phyloP scores from a whole-genome alignment of 352 stramenopile genomes.

The Paralagenidium karlingii region DNA sequence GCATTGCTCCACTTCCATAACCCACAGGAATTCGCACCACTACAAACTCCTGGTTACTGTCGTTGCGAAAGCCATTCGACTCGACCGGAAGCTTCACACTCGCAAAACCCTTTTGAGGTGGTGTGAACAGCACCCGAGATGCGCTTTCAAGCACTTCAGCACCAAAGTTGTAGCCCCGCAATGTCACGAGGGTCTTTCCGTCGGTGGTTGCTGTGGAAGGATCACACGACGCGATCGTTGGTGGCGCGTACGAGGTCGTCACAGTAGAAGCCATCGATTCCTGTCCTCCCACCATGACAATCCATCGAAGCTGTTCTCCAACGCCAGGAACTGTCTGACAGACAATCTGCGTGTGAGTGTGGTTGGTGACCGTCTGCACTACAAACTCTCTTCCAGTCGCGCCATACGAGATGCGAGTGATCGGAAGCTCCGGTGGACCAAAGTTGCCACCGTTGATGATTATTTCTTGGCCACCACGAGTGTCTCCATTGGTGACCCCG shows the following conservation, averaged over 20 bases:
- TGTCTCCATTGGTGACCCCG: conserved; percentile 13
- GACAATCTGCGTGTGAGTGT: conserved; percentile 43
- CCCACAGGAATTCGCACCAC: conserved; percentile 22
- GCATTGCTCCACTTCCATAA: conserved; percentile 16
- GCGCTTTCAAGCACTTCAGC: conserved; percentile 19
- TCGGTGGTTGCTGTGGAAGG: conserved; percentile 19
- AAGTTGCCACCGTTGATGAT: conserved; percentile 42
- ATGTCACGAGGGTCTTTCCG: conserved; percentile 24
- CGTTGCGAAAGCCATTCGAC: no score
- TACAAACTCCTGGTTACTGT: conserved; percentile 21
- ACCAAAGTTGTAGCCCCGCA: conserved; percentile 41
- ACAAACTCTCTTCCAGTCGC: conserved; percentile 33
- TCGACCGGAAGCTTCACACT: no score
- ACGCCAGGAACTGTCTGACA: conserved; percentile 34
- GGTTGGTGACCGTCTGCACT: conserved; percentile 18
- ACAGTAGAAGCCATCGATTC: conserved; percentile 14
- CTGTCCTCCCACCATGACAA: conserved; percentile 42
- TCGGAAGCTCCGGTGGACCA: conserved; percentile 16
- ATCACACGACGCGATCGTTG: conserved; percentile 12
- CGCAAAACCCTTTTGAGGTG: conserved; percentile 14
- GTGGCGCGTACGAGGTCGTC: conserved; percentile 38
- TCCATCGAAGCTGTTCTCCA: conserved; percentile 32
- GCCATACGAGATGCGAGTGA: conserved; percentile 50
- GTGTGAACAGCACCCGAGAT: conserved; percentile 27
- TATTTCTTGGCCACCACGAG: conserved; percentile 24